Percentiles rank a stretch among this genome's conserved stretches.
These are phyloP conservation scores for Beta lomatogona DNA, from an alignment of 179 eudicot genomes.

Conservation along the genomic window DNA sequence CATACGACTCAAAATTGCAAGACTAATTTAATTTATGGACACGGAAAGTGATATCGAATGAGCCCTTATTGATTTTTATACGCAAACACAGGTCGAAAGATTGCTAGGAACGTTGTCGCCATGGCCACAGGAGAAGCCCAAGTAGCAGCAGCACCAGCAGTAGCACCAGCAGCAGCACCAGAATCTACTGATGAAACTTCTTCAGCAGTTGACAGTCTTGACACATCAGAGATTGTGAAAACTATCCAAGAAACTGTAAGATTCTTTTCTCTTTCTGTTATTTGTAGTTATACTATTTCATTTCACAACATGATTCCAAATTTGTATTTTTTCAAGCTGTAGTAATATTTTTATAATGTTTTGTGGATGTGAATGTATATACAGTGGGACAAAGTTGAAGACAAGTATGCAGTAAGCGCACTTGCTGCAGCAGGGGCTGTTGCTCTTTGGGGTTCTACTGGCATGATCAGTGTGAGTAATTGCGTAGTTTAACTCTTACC, in stretches of 20 bases:
- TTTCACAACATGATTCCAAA: too few relatives aligned
- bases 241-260: constrained; percentile 70
- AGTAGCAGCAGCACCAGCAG: constrained; percentile 29
- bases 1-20: too few relatives aligned
- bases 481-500: neutral
- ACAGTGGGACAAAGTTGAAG: constrained; percentile 98
- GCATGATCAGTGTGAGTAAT: constrained; percentile 65
- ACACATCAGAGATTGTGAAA: constrained; percentile 62
- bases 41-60: too few relatives aligned
- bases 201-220: constrained; percentile 27
- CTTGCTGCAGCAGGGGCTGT: constrained; percentile 67
- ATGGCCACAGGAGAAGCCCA: constrained; percentile 88
- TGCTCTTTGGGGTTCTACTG: constrained; percentile 63
- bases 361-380: neutral
- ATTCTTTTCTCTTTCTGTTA: neutral
- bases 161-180: neutral
- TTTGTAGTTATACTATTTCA: neutral
- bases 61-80: too few relatives aligned
- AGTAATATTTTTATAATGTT: neutral
- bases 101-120: constrained; percentile 77
- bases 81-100: constrained; percentile 52
- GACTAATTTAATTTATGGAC: too few relatives aligned
- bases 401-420: constrained; percentile 88
- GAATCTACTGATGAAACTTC: constrained; percentile 8
- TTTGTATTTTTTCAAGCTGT: neutral